Evolutionary conservation across 305 asterid species (phyloP).

Genomic region (Fraxinus sp.): DNA sequence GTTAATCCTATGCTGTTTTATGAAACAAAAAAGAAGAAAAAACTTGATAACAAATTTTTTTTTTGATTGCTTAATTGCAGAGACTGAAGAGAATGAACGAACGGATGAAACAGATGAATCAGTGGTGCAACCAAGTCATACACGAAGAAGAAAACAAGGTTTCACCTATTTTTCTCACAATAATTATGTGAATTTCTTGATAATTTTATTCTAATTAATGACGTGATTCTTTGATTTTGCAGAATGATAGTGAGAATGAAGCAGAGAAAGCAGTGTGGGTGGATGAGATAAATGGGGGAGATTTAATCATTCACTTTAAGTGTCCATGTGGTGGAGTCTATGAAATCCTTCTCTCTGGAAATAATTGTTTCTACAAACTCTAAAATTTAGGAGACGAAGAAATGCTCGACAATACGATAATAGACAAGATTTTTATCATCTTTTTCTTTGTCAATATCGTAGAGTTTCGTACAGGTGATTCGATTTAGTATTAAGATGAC

Average conservation of each 20-base stretch:
- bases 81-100: slow-evolving; percentile 28
- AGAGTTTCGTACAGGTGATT: too few relatives aligned
- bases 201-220: neutral
- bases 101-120: slow-evolving; percentile 27
- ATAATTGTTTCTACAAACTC: neutral
- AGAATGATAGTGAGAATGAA: neutral
- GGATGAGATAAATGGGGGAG: neutral
- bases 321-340: slow-evolving; percentile 8
- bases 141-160: slow-evolving; percentile 7
- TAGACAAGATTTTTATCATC: neutral
- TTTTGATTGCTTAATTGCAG: slow-evolving; percentile 4
- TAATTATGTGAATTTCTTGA: neutral
- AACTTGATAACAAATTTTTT: neutral
- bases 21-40: neutral
- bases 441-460: too few relatives aligned
- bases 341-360: neutral
- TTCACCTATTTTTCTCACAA: neutral
- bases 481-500: too few relatives aligned
- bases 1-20: neutral
- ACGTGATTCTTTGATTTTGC: neutral
- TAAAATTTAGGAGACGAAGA: neutral
- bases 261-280: slow-evolving; percentile 1
- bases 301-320: slow-evolving; percentile 7
- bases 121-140: slow-evolving; percentile 18
- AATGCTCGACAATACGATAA: too few relatives aligned